phyloP scores from a whole-genome alignment of 495 filamentous ascomycete species.

The Aspergillus haitiensis region DNA sequence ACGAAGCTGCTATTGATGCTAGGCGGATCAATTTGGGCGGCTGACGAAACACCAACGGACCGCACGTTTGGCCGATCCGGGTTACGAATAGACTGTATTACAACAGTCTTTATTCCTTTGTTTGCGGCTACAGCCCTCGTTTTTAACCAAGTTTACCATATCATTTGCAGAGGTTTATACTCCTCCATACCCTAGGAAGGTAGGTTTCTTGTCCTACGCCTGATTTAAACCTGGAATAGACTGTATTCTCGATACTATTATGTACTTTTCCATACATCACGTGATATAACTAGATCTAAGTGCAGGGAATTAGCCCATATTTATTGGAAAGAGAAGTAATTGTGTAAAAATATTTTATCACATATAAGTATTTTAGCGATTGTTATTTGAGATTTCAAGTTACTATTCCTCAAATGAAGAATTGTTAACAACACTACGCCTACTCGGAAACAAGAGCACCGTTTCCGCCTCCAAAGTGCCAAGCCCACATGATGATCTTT shows the following conservation, averaged over 20 bases:
- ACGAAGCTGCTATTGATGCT: slow-evolving; percentile 3
- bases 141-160: no score
- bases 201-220: no score
- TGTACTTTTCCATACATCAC: neutral
- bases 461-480: neutral
- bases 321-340: no score
- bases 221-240: no score
- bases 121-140: no score
- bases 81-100: neutral
- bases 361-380: no score
- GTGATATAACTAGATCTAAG: neutral
- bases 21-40: slow-evolving; percentile 17
- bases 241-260: no score
- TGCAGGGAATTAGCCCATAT: neutral
- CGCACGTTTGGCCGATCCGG: slow-evolving; percentile 18
- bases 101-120: neutral
- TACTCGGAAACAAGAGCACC: neutral
- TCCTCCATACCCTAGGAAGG: no score
- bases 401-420: neutral
- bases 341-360: no score
- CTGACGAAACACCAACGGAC: slow-evolving; percentile 15
- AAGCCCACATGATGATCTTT: neutral
- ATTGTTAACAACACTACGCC: neutral
- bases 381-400: no score
- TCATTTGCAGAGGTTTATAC: no score